phyloP scores from a whole-genome alignment of 352 stramenopile species.

The Globisporangium echinulatum region DNA sequence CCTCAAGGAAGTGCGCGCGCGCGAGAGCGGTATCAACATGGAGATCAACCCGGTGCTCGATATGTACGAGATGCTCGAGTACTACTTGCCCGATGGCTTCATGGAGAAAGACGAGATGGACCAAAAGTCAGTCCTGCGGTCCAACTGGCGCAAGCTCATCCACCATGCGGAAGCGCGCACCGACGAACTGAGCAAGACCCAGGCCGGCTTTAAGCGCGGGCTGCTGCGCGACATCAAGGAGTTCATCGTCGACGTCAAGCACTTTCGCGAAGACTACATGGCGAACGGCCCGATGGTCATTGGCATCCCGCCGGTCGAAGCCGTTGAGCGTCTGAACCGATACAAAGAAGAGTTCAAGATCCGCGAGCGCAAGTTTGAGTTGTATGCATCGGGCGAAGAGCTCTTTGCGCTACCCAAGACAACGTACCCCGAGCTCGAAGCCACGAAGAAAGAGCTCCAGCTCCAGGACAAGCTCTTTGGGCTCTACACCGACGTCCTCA shows the following conservation, averaged over 20 bases:
- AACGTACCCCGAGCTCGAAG: conserved; percentile 95
- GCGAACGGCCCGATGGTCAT: conserved; percentile 97
- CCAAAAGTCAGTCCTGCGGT: conserved; percentile 96
- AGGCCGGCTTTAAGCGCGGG: conserved; percentile 94
- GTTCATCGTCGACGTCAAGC: conserved; percentile 95
- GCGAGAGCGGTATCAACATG: conserved; percentile 97
- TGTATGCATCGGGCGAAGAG: conserved; percentile 95
- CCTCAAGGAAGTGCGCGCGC: conserved; percentile 95
- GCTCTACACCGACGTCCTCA: conserved; percentile 96
- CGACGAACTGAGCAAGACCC: conserved; percentile 94
- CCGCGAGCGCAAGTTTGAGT: conserved; percentile 94
- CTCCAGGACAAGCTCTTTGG: conserved; percentile 93
- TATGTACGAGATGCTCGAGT: conserved; percentile 98
- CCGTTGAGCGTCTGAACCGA: conserved; percentile 94
- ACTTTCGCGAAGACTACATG: conserved; percentile 95
- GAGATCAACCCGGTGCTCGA: conserved; percentile 97
- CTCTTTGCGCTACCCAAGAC: conserved; percentile 95
- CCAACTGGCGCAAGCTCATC: conserved; percentile 97
- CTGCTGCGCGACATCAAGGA: conserved; percentile 95
- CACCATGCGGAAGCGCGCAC: conserved; percentile 91
- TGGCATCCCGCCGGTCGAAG: conserved; percentile 93
- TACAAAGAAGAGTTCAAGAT: conserved; percentile 99
- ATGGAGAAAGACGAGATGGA: conserved; percentile 99
- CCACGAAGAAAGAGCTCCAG: conserved; percentile 96
- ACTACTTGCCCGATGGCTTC: conserved; percentile 91